These are phyloP conservation scores for Ceratobasidium sp. DNA, from an alignment of 1,284 basidiomycete species.

Conservation along the genomic window DNA sequence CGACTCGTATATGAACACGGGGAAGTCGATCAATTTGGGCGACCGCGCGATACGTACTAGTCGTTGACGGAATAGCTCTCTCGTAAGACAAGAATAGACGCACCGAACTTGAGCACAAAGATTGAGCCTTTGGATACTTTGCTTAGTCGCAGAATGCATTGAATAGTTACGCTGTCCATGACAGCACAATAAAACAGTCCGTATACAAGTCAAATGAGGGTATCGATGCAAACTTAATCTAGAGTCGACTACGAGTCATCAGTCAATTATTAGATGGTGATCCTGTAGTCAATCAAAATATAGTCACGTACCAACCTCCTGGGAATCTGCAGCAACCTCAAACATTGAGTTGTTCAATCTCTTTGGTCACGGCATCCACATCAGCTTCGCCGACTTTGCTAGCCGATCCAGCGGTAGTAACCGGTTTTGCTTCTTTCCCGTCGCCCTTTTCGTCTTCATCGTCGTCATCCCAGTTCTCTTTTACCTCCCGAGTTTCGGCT, in stretches of 20 bases:
- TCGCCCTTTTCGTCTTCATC: slow-evolving; percentile 63
- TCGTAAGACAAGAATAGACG: slow-evolving; percentile 40
- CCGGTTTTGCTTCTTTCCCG: not conserved
- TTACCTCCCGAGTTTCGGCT: slow-evolving; percentile 61
- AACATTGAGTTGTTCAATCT: slow-evolving; percentile 43
- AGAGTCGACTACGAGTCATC: not conserved
- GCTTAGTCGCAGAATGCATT: slow-evolving; percentile 35
- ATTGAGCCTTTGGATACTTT: slow-evolving; percentile 11
- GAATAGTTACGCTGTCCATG: slow-evolving; percentile 6
- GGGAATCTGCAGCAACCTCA: not conserved
- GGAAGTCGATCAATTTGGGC: slow-evolving; percentile 69
- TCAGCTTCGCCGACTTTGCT: slow-evolving; percentile 1
- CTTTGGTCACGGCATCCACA: slow-evolving; percentile 45
- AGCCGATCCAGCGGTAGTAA: not conserved
- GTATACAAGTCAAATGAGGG: slow-evolving; percentile 17
- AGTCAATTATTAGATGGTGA: not conserved
- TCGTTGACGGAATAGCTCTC: not conserved
- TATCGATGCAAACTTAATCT: slow-evolving; percentile 18
- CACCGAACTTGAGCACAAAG: not conserved
- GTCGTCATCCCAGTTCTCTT: slow-evolving; percentile 83
- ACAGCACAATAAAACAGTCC: slow-evolving; percentile 33
- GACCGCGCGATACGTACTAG: slow-evolving; percentile 55
- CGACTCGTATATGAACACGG: slow-evolving; percentile 84
- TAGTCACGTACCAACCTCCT: not conserved
- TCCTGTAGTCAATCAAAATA: not conserved